These are phyloP conservation scores for Trichoderma semiorbis DNA, from an alignment of 2,329 filamentous ascomycete species.

Conservation along the genomic window DNA sequence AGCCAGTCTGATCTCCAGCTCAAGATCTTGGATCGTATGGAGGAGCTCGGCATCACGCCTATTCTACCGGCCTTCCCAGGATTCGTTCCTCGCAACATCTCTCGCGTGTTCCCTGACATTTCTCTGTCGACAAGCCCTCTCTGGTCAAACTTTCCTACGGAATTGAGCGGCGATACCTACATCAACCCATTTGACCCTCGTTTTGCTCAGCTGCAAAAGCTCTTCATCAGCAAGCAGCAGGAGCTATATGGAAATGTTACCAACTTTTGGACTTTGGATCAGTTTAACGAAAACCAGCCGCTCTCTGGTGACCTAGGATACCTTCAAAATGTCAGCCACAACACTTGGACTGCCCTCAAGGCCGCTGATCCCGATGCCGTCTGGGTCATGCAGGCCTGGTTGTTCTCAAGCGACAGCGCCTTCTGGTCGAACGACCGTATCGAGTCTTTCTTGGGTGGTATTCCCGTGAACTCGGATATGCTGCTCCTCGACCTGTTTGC, in stretches of 20 bases:
- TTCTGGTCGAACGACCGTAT: conserved; percentile 46
- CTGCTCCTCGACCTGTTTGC: conserved; percentile 50
- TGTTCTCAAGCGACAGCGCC: conserved; percentile 43
- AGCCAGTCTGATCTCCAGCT: conserved; percentile 46
- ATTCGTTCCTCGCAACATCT: conserved; percentile 43
- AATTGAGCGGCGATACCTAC: conserved; percentile 46
- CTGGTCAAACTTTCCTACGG: conserved; percentile 40
- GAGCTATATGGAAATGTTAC: conserved; percentile 46
- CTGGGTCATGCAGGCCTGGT: conserved; percentile 52
- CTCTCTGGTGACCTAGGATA: conserved; percentile 44
- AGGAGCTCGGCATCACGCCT: conserved; percentile 50
- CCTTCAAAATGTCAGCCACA: conserved; percentile 37
- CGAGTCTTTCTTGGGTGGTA: conserved; percentile 47
- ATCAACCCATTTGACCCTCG: conserved; percentile 44
- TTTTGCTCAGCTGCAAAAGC: conserved; percentile 42
- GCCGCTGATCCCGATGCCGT: conserved; percentile 44
- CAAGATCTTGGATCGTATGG: conserved; percentile 46
- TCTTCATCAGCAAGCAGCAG: conserved; percentile 45
- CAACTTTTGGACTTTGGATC: conserved; percentile 48
- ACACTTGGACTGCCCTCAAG: conserved; percentile 47
- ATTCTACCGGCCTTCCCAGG: conserved; percentile 49
- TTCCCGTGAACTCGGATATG: conserved; percentile 43
- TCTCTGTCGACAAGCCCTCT: conserved; percentile 41
- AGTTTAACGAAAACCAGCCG: conserved; percentile 51
- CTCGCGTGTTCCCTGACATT: conserved; percentile 40